Percentiles rank a stretch among this genome's conserved stretches.
Conservation (phyloP, 768 basidiomycete genomes). For the Naematelia encephala region DNA sequence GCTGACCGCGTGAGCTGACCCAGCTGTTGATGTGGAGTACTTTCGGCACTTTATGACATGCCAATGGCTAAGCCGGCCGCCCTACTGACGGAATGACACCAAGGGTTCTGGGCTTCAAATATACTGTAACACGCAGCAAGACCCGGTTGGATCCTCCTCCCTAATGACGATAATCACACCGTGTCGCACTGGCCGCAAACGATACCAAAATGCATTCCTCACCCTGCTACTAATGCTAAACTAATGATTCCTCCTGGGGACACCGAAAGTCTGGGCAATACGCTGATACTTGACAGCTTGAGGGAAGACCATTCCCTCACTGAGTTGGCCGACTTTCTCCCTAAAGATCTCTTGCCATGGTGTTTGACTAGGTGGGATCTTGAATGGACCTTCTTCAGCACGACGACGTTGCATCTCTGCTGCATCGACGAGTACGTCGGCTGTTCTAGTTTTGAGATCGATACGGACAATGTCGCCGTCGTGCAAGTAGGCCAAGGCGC, state of each 20-base stretch:
- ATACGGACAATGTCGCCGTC: conserved; percentile 43
- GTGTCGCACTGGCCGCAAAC: too few species aligned
- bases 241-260: conserved; percentile 41
- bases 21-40: too few species aligned
- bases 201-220: too few species aligned
- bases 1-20: too few species aligned
- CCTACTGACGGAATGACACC: too few species aligned
- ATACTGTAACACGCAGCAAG: too few species aligned
- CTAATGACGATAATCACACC: too few species aligned
- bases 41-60: too few species aligned
- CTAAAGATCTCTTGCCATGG: conserved; percentile 51
- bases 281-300: conserved; percentile 46
- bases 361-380: conserved; percentile 40
- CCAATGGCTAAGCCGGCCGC: too few species aligned
- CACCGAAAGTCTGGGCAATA: conserved; percentile 41
- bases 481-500: conserved; percentile 42
- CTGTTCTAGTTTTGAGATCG: conserved; percentile 35
- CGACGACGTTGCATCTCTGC: conserved; percentile 42
- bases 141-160: too few species aligned
- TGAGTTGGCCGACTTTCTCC: conserved; percentile 39
- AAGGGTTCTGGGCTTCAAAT: too few species aligned
- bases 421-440: conserved; percentile 36
- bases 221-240: background rate
- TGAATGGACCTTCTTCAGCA: conserved; percentile 34
- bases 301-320: conserved; percentile 49